phyloP scores from a whole-genome alignment of 169 alveolate genomes.

The Cryptosporidium bovis region DNA sequence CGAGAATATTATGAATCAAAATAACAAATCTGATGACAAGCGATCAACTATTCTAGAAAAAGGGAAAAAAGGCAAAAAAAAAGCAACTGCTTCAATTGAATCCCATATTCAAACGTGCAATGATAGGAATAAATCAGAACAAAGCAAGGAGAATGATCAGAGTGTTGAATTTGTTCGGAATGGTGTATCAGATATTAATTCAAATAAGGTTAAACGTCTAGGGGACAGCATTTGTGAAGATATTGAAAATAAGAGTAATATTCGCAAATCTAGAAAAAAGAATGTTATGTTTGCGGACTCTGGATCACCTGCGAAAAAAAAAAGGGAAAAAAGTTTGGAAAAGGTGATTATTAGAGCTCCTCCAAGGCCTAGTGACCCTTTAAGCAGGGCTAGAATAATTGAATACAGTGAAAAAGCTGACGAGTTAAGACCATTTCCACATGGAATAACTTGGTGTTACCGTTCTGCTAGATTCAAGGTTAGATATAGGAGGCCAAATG shows the following conservation, averaged over 20 bases:
- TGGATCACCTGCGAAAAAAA: background rate
- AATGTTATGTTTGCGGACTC: background rate
- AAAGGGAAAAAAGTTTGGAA: background rate
- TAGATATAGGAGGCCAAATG: conserved; percentile 60
- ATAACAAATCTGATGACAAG: too few relatives aligned
- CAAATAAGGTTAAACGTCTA: too few relatives aligned
- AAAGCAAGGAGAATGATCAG: too few relatives aligned
- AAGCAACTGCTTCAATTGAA: too few relatives aligned
- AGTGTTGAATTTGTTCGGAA: too few relatives aligned
- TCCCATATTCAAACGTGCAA: too few relatives aligned
- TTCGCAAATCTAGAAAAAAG: background rate
- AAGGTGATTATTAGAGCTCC: conserved; percentile 47
- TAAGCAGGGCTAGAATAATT: conserved; percentile 71
- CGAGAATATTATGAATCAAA: background rate
- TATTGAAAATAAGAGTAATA: too few relatives aligned
- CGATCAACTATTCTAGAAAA: too few relatives aligned
- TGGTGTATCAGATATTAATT: too few relatives aligned
- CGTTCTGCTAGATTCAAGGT: conserved; percentile 75
- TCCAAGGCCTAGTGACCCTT: conserved; percentile 62
- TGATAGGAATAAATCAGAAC: too few relatives aligned
- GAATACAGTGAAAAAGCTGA: conserved; percentile 67
- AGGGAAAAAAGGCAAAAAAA: too few relatives aligned
- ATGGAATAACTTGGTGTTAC: conserved; percentile 73
- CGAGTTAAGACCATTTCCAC: conserved; percentile 69
- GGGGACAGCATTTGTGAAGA: too few relatives aligned